Base-by-base conservation (phyloP, 305 asterid species). In the Plantago lanceolata region DNA sequence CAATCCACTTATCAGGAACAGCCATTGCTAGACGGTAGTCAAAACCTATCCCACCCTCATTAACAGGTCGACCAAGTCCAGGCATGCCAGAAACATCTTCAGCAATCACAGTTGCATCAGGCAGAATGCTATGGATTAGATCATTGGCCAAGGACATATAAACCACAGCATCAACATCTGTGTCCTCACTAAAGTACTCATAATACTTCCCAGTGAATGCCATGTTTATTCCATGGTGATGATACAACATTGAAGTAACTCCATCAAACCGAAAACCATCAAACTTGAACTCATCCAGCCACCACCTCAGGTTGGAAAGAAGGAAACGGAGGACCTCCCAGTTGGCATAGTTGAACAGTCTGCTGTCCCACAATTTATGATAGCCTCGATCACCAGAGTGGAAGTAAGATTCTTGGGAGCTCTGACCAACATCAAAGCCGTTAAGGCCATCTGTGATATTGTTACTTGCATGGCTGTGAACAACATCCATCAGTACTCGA, bases 71-170 rank as follows among this genome's bases (percentile, higher is more conserved):
- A 56, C 99, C 76, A 65, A 90, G 87, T 62, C 97, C 99, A 19
- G 99, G 99, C 94, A 87, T 87, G 43, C 97, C 99, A 62, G 99
- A 93, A 71, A 93, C 97, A 80, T 93, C 97, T 80, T 93, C 99
- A 48, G 99, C 99, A 59, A 93, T 69, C 66, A 90, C 89, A 68
- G 84, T 87, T 59, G 95, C 97, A 63, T 93, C 90, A 18, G 97
- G 97, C 74, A 83, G 77, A 69, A 90, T 68, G 63, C 80, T 71
- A 71, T 82, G 95, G 61, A 90, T 82, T 71, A 93, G 83, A 83
- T 81, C 64, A 81, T 82, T 93, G 64, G 95, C 97, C 79, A 93
- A 71, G 96, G 87, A 90, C 80, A 90, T 65, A 66, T 90, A 93
- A 70, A 90, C 87, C 70, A 90, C 87, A 45, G 96, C 95, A 79